Percentiles rank a stretch among this genome's conserved stretches.
These are phyloP conservation scores for Fusarium austroafricanum DNA, from an alignment of 2,329 filamentous ascomycete genomes.

Conservation along the genomic window DNA sequence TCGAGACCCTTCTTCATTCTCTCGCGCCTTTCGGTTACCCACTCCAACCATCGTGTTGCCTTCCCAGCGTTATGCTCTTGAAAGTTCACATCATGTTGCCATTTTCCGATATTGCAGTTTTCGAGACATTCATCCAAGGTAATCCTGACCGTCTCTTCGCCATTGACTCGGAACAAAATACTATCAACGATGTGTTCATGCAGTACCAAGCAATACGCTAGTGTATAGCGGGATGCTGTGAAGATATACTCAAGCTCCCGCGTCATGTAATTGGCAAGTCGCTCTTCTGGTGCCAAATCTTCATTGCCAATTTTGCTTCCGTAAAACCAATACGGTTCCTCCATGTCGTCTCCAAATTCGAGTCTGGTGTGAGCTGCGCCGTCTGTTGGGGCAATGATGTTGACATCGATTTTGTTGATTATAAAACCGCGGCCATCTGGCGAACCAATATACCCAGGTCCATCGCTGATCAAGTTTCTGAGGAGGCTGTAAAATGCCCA, in stretches of 20 bases:
- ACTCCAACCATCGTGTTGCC: not conserved
- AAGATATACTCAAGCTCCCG: not conserved
- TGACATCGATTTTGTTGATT: constrained; percentile 7
- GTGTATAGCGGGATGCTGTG: not conserved
- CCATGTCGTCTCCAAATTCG: not conserved
- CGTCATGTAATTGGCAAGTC: not conserved
- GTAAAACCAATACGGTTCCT: too few species aligned
- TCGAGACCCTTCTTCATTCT: not conserved
- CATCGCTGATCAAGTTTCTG: not conserved
- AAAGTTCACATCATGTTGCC: not conserved
- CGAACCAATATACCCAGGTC: not conserved
- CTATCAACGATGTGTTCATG: not conserved
- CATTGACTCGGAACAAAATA: not conserved
- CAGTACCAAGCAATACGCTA: not conserved
- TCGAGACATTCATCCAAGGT: not conserved
- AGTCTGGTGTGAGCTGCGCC: not conserved
- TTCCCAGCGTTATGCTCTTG: not conserved
- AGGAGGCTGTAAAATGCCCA: constrained; percentile 9
- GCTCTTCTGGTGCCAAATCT: not conserved
- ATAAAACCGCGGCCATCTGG: not conserved
- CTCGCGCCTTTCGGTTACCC: not conserved
- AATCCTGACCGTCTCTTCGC: not conserved
- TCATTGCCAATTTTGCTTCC: too few species aligned
- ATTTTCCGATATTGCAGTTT: not conserved
- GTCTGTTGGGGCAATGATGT: constrained; percentile 14